Evolutionary conservation across 2,329 filamentous ascomycete species (phyloP), one percentile per base, ranked within the genome.

Genomic region (Nothopassalora personata): DNA sequence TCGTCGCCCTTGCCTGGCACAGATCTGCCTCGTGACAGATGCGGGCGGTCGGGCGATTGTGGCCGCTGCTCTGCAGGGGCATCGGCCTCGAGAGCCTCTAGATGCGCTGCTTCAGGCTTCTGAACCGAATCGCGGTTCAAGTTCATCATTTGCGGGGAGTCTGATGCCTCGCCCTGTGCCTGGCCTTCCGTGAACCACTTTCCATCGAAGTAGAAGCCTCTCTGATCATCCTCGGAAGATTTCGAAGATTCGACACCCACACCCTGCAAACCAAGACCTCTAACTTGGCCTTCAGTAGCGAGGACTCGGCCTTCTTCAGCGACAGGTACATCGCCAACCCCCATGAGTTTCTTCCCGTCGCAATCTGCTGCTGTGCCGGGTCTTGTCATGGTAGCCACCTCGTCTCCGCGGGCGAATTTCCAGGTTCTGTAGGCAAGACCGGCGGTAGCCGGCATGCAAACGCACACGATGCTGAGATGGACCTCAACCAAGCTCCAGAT

Each of bases 401-500:
- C 49, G 6, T 51, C 18, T 18, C 47, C 47, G 15, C 28, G 48
- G 5, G 47, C 55, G 39, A 31, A 54, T 13, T 46, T 46, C 23
- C 53, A 59, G 9, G 33, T n/a, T 23, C 51, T 30, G 28, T 47
- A 56, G 3, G 53, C 33, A 10, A 64, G 49, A 13, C 61, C 57
- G 5, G 59, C 59, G 9, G 53, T 46, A 2, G 59, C 57, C 15
- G 63, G 60, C 46, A 61, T 59, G 27, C 63, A 65, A 52, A 59
- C 60, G 31, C 59, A 63, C 11, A 61, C 49, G n/a, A 61, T 52
- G 47, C 58, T 65, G 11, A 61, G 47, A 18, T 64, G 56, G 11
- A 56, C 62, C 47, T 64, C 62, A 45, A 64, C 53, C 10, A 61
- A 36, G 36, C 58, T 60, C 56, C 57, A 62, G 19, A 62, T 45